Evolutionary conservation across 2,329 filamentous ascomycete species (phyloP), one percentile per base, ranked within the genome.

Genomic region (Hymenoscyphus fructigenus): DNA sequence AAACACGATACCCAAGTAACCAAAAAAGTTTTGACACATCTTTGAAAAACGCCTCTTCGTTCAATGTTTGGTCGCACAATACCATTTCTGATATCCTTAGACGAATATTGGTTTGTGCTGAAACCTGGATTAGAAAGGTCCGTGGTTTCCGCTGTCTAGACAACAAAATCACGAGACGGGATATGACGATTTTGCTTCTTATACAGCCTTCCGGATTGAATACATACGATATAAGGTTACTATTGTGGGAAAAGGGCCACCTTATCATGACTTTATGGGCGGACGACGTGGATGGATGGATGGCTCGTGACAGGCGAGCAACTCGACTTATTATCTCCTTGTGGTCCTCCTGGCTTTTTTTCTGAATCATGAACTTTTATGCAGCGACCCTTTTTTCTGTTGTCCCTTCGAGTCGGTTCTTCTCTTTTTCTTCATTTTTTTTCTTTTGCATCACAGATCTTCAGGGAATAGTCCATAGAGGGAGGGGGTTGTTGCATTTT

Each of bases 381-480:
- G 67, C 71, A 74, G 73, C 73, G 72, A 67, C 64, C 70, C 68
- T 70, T 66, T 57, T 61, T 64, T 67, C 65, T 56, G 62, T 36
- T 56, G 62, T 36, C 34, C 60, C 66, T 64, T 62, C 53, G n/a
- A 23, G 44, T 50, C 44, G 28, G 17, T 57, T 57, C 28, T 56
- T 32, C 32, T 57, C 56, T 64, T 67, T 63, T 41, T 38, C 12
- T 59, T 63, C 60, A 64, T 64, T 63, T n/a, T 47, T 69, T 72
- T 72, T 70, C 67, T 69, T 73, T 72, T 70, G 71, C 70, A 73
- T 73, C 65, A 68, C 65, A 73, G 69, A 69, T 71, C 63, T 69
- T 60, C 66, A 65, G 67, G 65, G 66, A 65, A 65, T 62, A 68
- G 62, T 70, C 64, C 65, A 68, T 72, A 72, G 71, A 73, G 66